Evolutionary conservation across 176 grass and related monocot species (phyloP).

Genomic region (Sorghum bicolor): DNA sequence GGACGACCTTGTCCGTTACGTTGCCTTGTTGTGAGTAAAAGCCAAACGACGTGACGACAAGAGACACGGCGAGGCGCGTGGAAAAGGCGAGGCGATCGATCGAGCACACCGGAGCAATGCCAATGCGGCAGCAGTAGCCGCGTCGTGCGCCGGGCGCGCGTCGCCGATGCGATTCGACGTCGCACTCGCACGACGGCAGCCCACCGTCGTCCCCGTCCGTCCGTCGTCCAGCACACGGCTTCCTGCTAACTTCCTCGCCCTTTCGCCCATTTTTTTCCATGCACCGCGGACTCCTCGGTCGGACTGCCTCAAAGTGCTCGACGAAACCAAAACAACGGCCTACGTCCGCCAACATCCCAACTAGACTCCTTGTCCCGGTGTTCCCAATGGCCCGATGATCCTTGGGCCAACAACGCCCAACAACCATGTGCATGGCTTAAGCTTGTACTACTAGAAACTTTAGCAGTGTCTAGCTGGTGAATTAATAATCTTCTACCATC

Average conservation of each 20-base stretch:
- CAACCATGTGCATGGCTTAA: background rate
- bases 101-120: background rate
- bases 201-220: background rate
- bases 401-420: background rate
- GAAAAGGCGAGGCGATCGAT: too few relatives aligned
- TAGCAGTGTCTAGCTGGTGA: background rate
- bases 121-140: background rate
- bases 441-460: background rate
- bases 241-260: conserved; percentile 5
- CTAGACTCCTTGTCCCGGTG: background rate
- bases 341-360: background rate
- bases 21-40: too few relatives aligned
- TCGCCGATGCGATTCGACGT: conserved; percentile 10
- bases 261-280: background rate
- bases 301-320: background rate
- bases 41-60: background rate
- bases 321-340: background rate
- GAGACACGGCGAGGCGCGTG: background rate
- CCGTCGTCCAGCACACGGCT: background rate
- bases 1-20: background rate
- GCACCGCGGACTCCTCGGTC: background rate
- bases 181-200: background rate
- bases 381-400: background rate
- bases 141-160: background rate
- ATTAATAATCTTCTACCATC: background rate